A percentile compares a stretch with the other conserved stretches of the same genome.
Conservation (phyloP, 768 basidiomycete species). For the Pulveroboletus ravenelii region DNA sequence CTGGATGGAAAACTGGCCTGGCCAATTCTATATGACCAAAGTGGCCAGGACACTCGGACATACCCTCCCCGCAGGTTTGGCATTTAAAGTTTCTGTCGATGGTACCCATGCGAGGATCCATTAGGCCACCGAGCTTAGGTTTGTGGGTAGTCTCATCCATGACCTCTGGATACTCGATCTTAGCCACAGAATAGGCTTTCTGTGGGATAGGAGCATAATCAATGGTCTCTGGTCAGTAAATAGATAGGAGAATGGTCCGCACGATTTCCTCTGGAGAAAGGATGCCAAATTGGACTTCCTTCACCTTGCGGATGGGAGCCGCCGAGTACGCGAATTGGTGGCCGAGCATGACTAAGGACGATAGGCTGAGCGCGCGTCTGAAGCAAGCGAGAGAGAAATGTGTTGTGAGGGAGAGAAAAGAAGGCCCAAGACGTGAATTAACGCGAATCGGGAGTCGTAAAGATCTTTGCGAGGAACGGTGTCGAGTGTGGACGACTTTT, state of each 20-base stretch:
- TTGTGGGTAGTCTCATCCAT: slow-evolving; percentile 93
- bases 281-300: slow-evolving; percentile 98
- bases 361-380: slow-evolving; percentile 16
- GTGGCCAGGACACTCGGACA: slow-evolving; percentile 99
- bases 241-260: slow-evolving; percentile 5
- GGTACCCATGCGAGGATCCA: slow-evolving; percentile 98
- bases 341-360: slow-evolving; percentile 58
- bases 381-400: background rate
- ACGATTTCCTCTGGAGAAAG: slow-evolving; percentile 99
- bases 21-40: slow-evolving; percentile 99
- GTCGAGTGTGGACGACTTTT: slow-evolving; percentile 23
- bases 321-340: slow-evolving; percentile 91
- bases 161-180: slow-evolving; percentile 97
- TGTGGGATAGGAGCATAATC: slow-evolving; percentile 32
- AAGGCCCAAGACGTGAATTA: slow-evolving; percentile 20
- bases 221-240: slow-evolving; percentile 5
- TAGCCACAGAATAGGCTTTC: slow-evolving; percentile 99
- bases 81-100: slow-evolving; percentile 98
- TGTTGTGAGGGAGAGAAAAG: slow-evolving; percentile 1
- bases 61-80: slow-evolving; percentile 99
- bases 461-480: background rate
- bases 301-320: slow-evolving; percentile 91
- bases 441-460: slow-evolving; percentile 21
- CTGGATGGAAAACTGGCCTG: slow-evolving; percentile 95
- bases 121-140: slow-evolving; percentile 89